Percentiles rank a stretch among this genome's conserved stretches.
Evolutionary conservation across 2,329 filamentous ascomycete genomes (phyloP).

Genomic region (Alternaria arborescens): DNA sequence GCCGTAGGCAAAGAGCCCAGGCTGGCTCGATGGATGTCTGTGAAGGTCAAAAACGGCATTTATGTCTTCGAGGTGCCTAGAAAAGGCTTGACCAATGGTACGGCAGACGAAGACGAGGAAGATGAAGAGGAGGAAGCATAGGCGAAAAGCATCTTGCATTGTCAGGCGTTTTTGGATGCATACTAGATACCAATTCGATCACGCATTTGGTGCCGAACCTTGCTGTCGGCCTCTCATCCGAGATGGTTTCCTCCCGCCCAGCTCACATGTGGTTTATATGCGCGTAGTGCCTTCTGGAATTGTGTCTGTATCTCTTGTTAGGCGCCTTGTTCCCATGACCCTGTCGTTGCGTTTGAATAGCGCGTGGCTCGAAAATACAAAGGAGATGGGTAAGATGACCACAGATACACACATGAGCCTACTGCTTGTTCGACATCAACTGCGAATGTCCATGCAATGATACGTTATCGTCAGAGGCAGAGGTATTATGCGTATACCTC

Average conservation of each 20-base stretch:
- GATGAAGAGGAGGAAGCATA: conserved; percentile 4
- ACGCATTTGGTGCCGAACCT: neutral
- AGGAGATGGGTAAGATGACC: no score
- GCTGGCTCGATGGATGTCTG: conserved; percentile 80
- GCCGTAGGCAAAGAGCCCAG: conserved; percentile 87
- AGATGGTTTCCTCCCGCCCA: neutral
- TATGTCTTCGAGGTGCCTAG: conserved; percentile 82
- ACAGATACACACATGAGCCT: neutral
- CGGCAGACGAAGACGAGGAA: conserved; percentile 13
- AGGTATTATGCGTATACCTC: no score
- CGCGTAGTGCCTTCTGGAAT: neutral
- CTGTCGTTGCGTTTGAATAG: neutral
- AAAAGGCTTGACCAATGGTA: conserved; percentile 37
- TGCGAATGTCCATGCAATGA: neutral
- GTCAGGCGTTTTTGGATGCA: conserved; percentile 12
- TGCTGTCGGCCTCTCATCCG: neutral
- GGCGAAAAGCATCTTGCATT: conserved; percentile 17
- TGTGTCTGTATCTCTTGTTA: neutral
- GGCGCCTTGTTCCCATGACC: neutral
- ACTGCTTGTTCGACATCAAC: neutral
- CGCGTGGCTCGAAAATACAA: no score
- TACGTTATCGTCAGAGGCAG: neutral
- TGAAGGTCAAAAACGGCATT: conserved; percentile 78
- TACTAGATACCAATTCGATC: conserved; percentile 34
- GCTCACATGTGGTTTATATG: neutral